Evolutionary conservation across 371 early-diverging fungal species (phyloP).

Genomic region (Fennellomyces sp.): DNA sequence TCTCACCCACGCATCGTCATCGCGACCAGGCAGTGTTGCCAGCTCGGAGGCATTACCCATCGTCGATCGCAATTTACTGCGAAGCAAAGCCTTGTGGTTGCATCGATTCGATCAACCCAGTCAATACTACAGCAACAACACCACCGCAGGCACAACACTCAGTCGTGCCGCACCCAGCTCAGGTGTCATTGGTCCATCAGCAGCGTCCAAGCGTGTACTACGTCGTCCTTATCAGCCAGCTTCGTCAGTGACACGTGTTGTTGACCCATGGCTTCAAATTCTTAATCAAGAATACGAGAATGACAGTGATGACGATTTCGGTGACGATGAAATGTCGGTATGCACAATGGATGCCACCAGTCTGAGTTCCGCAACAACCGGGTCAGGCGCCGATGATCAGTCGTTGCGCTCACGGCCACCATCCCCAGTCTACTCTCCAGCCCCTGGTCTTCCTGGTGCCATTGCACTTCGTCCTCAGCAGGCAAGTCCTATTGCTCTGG

Average conservation of each 20-base stretch:
- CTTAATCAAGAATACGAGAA: slow-evolving; percentile 10
- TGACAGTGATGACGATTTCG: slow-evolving; percentile 22
- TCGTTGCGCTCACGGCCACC: slow-evolving; percentile 18
- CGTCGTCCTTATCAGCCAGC: not conserved
- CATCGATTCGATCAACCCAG: not conserved
- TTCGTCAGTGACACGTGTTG: not conserved
- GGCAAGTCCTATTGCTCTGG: slow-evolving; percentile 6
- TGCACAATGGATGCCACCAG: slow-evolving; percentile 7
- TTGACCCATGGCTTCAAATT: not conserved
- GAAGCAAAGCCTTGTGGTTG: not conserved
- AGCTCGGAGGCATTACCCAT: slow-evolving; percentile 14
- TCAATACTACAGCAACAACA: not conserved
- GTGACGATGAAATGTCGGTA: slow-evolving; percentile 5
- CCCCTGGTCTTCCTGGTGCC: slow-evolving; percentile 19
- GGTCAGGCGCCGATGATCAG: not conserved
- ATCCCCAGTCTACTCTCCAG: slow-evolving; percentile 13
- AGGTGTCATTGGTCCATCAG: not conserved
- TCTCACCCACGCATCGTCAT: not conserved
- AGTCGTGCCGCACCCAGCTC: slow-evolving; percentile 2
- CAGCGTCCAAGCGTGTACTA: not conserved
- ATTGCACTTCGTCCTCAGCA: slow-evolving; percentile 18
- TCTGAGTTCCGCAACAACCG: not conserved
- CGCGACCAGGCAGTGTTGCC: slow-evolving; percentile 2
- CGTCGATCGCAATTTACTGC: slow-evolving; percentile 4
- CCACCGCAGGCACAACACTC: not conserved